These are phyloP conservation scores for Punica granatum DNA, from an alignment of 345 rosid species.

Conservation along the genomic window DNA sequence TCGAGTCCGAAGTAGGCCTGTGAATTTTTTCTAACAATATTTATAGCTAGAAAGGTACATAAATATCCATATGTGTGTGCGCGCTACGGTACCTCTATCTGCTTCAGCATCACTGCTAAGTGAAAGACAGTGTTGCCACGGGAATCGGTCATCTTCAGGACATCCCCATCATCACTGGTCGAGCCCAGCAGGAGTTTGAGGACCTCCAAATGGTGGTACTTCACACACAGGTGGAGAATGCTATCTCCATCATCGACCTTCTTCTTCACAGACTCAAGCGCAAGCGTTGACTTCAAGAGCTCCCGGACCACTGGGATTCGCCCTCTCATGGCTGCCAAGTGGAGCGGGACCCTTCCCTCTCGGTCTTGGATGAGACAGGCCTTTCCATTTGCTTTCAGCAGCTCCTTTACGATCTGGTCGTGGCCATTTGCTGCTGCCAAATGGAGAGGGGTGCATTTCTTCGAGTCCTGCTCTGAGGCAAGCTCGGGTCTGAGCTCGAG, in stretches of 20 bases:
- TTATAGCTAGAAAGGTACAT: too few species aligned
- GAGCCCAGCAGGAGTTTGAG: background rate
- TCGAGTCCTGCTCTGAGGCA: background rate
- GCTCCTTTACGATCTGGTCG: background rate
- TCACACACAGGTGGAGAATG: conserved; percentile 7
- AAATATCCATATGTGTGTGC: background rate
- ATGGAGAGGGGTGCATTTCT: conserved; percentile 2
- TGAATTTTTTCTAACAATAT: too few species aligned
- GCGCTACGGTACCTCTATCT: background rate
- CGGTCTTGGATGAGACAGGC: conserved; percentile 3
- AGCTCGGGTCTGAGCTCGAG: background rate
- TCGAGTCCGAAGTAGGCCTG: too few species aligned
- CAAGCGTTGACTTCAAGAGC: background rate
- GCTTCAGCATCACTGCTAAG: background rate
- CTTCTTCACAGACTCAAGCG: fast-evolving
- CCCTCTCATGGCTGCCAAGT: conserved; percentile 5
- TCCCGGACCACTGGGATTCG: background rate
- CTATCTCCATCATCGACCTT: background rate
- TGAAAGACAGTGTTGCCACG: background rate
- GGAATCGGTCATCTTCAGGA: background rate
- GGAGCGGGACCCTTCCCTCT: conserved; percentile 6
- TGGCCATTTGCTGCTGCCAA: background rate
- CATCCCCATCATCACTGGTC: background rate
- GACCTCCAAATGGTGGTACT: conserved; percentile 3
- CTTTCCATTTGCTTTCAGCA: background rate